Evolutionary conservation across 768 basidiomycete species (phyloP).

Genomic region (Daedalea quercina): DNA sequence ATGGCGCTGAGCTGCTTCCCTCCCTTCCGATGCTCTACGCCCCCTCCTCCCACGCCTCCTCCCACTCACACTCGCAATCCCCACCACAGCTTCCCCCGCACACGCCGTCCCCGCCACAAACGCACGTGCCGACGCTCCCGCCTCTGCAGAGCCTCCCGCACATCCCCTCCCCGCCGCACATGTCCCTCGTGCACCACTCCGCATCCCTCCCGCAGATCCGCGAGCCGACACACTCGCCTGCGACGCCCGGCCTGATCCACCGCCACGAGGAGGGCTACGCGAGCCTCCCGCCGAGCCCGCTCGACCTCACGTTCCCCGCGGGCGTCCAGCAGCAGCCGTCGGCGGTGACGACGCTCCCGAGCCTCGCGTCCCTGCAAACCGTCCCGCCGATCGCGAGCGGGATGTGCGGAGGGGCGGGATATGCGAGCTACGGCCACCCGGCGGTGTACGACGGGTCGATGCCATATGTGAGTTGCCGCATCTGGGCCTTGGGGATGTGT

Average conservation of each 20-base stretch:
- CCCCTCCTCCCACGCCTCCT: neutral
- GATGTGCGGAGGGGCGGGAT: neutral
- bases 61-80: conserved; percentile 5
- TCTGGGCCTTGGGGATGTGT: neutral
- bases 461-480: neutral
- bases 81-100: conserved; percentile 1
- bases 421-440: neutral
- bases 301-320: conserved; percentile 12
- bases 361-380: neutral
- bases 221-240: conserved; percentile 2
- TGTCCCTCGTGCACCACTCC: neutral
- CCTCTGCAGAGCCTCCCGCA: neutral
- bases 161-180: neutral
- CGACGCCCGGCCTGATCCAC: conserved; percentile 15
- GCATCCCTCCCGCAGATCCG: neutral
- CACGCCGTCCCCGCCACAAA: conserved; percentile 1
- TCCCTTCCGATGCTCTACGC: neutral
- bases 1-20: conserved; percentile 17
- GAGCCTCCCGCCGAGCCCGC: conserved; percentile 21
- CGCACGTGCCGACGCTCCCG: conserved; percentile 6
- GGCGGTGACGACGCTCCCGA: neutral
- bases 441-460: neutral
- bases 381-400: neutral
- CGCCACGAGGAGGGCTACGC: conserved; percentile 23
- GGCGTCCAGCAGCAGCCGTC: neutral